Base-by-base conservation (phyloP, 164 flowering plant genomes). In the Aristolochia fimbriata region DNA sequence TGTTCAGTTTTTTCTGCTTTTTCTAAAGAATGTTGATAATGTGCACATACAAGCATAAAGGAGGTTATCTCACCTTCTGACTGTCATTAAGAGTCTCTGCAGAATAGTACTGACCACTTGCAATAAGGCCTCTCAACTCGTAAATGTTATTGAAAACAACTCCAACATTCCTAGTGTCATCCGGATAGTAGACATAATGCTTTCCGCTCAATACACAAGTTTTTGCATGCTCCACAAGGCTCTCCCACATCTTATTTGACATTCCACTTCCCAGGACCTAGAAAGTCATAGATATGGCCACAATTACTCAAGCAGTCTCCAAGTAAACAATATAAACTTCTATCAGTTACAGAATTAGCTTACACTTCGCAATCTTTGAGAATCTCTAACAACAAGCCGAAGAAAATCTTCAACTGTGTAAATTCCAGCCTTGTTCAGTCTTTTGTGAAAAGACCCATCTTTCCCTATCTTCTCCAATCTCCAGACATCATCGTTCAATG, bases 161-260 rank as follows among this genome's bases (percentile, higher is more conserved):
- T 63, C 96, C 96, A 23, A 84, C 76, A 59, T 74, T 80, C 73
- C 83, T 80, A n/a, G 78, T 60, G 51, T 86, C 92, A 70, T 88
- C 96, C 55, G 85, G 70, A 71, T 66, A 66, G 60, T 66, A 66
- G 15, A 66, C 64, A 78, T 84, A 93, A 61, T 74, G 85, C 66
- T 82, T 93, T 69, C 85, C 97, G 63, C 92, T 74, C 43, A 90
- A 67, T 17, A 74, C 84, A 75, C 99, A 93, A n/a, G 97, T 93
- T 76, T 88, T 93, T 37, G 99, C 84, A 74, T 93, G 99, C 71
- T 93, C 96, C 20, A 85, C 71, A 52, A 90, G 88, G 45, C 76
- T 83, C 46, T 93, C 99, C 99, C 99, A 93, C 99, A 93, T 93
- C 75, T 88, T 93, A 71, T 90, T 93, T 30, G 99, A 93, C 99